Percentiles rank a stretch among this genome's conserved stretches.
Evolutionary conservation across 1,284 basidiomycete genomes (phyloP).

Genomic region (Moniliophthora roreri): DNA sequence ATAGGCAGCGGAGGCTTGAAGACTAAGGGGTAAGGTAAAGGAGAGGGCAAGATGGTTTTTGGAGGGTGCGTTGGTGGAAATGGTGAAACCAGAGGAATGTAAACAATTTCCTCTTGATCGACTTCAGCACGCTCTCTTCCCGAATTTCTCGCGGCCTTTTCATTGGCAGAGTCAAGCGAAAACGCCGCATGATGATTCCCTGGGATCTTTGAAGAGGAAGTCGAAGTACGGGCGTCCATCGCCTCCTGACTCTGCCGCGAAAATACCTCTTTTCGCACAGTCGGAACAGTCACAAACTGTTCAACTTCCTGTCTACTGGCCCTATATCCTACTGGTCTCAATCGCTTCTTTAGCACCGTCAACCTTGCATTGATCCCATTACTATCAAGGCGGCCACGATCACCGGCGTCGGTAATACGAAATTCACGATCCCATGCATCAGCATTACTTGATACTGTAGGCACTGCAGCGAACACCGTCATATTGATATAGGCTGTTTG

Average conservation of each 20-base stretch:
- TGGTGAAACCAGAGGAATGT: conserved; percentile 29
- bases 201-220: background rate
- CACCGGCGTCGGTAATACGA: conserved; percentile 16
- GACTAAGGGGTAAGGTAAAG: conserved; percentile 33
- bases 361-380: no score
- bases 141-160: background rate
- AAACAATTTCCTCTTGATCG: conserved; percentile 13
- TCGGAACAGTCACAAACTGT: background rate
- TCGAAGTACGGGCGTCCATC: background rate
- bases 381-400: background rate
- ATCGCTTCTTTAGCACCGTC: background rate
- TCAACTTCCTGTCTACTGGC: conserved; percentile 7
- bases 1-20: conserved; percentile 35
- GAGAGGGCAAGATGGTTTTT: conserved; percentile 32
- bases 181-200: background rate
- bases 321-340: conserved; percentile 14
- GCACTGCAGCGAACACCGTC: conserved; percentile 40
- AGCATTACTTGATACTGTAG: background rate
- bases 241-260: background rate
- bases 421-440: conserved; percentile 14
- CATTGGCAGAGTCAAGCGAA: background rate
- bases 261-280: conserved; percentile 5
- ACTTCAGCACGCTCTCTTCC: background rate
- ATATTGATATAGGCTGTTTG: conserved; percentile 56
- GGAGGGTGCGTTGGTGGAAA: conserved; percentile 19